phyloP scores from a whole-genome alignment of 2,329 filamentous ascomycete species.

The Aspergillus nomiae region DNA sequence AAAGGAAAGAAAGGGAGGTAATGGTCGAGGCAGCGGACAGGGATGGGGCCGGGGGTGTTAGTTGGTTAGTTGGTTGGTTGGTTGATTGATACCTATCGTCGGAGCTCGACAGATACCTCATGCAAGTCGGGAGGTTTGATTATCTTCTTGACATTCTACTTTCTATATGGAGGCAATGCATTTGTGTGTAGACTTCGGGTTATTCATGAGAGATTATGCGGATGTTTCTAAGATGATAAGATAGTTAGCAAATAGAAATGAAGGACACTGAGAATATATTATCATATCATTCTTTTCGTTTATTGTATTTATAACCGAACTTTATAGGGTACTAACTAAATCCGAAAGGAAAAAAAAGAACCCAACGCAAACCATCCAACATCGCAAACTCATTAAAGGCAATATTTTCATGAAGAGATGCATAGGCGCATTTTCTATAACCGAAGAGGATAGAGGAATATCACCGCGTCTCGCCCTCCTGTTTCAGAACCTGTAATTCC shows the following conservation, averaged over 20 bases:
- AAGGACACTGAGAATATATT: constrained; percentile 3
- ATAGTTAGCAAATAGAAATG: not conserved
- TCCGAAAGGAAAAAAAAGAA: not conserved
- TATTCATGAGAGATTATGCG: not conserved
- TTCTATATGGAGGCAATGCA: not conserved
- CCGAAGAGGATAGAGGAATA: not conserved
- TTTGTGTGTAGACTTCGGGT: not conserved
- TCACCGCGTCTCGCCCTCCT: constrained; percentile 20
- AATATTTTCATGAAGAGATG: not conserved
- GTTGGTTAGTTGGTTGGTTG: not conserved
- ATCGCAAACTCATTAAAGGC: not conserved
- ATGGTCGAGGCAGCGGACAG: constrained; percentile 3
- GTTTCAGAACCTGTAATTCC: constrained; percentile 66
- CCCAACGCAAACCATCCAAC: not conserved
- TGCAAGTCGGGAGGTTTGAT: not conserved
- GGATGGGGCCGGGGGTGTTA: not conserved
- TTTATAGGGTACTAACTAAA: not conserved
- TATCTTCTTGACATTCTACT: not conserved
- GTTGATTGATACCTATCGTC: not conserved
- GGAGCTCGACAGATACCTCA: not conserved
- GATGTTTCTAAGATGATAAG: not conserved
- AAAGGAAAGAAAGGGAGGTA: not conserved
- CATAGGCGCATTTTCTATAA: not conserved
- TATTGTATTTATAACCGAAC: not conserved
- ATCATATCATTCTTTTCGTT: not conserved